A percentile compares a stretch with the other conserved stretches of the same genome.
Evolutionary conservation across 2,329 filamentous ascomycete species (phyloP).

Genomic region (Venturia aucupariae): DNA sequence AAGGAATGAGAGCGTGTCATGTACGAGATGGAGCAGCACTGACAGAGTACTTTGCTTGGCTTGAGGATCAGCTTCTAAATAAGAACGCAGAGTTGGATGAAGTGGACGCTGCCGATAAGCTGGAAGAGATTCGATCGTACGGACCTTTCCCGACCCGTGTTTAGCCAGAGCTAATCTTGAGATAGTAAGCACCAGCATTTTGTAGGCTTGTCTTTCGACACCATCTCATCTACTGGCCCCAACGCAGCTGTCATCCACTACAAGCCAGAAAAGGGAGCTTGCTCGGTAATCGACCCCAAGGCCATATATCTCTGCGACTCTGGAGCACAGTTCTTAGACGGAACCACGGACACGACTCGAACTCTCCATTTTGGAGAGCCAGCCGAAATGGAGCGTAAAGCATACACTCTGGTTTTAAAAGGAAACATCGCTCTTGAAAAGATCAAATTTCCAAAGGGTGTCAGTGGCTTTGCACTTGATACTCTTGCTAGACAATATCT

Average conservation of each 20-base stretch:
- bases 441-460: slow-evolving; percentile 87
- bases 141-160: slow-evolving; percentile 7
- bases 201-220: slow-evolving; percentile 86
- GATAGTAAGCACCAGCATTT: slow-evolving; percentile 58
- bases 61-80: slow-evolving; percentile 75
- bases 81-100: slow-evolving; percentile 73
- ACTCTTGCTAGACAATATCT: slow-evolving; percentile 80
- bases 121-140: slow-evolving; percentile 60
- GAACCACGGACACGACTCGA: slow-evolving; percentile 90
- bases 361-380: slow-evolving; percentile 88
- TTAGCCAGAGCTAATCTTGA: background rate
- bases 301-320: slow-evolving; percentile 94
- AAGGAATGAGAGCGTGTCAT: slow-evolving; percentile 91
- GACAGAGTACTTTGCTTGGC: slow-evolving; percentile 90
- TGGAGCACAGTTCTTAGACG: slow-evolving; percentile 90
- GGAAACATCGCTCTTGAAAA: slow-evolving; percentile 83
- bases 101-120: slow-evolving; percentile 81
- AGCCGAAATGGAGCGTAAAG: slow-evolving; percentile 71
- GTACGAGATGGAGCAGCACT: slow-evolving; percentile 86
- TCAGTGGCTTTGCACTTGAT: slow-evolving; percentile 87
- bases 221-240: slow-evolving; percentile 87
- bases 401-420: slow-evolving; percentile 91
- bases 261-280: slow-evolving; percentile 73
- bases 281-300: slow-evolving; percentile 72
- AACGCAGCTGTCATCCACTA: slow-evolving; percentile 97